Conservation (phyloP, 768 basidiomycete genomes). For the Sarcodon aspratus region DNA sequence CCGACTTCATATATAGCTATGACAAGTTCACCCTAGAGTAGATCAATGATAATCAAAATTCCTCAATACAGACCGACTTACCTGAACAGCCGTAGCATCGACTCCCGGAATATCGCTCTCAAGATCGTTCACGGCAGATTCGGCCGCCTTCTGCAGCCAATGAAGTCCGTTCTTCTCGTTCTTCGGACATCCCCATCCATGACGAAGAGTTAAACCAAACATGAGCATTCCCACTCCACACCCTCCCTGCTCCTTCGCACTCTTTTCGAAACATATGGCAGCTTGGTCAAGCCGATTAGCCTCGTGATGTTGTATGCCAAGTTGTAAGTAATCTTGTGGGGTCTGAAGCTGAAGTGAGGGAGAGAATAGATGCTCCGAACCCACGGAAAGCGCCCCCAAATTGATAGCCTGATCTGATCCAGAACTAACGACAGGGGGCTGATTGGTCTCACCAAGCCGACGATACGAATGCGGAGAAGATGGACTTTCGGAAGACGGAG, state of each 20-base stretch:
- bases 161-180: slow-evolving; percentile 71
- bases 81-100: slow-evolving; percentile 45
- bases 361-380: not conserved
- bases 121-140: slow-evolving; percentile 66
- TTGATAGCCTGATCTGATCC: not conserved
- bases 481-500: too few relatives aligned
- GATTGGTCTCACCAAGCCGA: too few relatives aligned
- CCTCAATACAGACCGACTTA: slow-evolving; percentile 12
- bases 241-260: slow-evolving; percentile 64
- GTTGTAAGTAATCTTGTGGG: slow-evolving; percentile 59
- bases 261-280: slow-evolving; percentile 64
- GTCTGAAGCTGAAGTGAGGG: slow-evolving; percentile 14
- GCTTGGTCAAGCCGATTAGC: slow-evolving; percentile 59
- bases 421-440: too few relatives aligned
- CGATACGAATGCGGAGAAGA: too few relatives aligned
- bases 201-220: slow-evolving; percentile 78
- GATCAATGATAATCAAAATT: not conserved
- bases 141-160: slow-evolving; percentile 77
- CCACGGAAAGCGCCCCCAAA: not conserved
- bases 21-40: slow-evolving; percentile 59
- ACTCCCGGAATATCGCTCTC: slow-evolving; percentile 47
- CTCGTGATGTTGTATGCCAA: slow-evolving; percentile 73
- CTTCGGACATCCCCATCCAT: slow-evolving; percentile 82
- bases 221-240: slow-evolving; percentile 88
- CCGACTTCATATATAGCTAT: slow-evolving; percentile 89